phyloP scores from a whole-genome alignment of 192 early-diverging fungal genomes.

The Podochytrium sp. region DNA sequence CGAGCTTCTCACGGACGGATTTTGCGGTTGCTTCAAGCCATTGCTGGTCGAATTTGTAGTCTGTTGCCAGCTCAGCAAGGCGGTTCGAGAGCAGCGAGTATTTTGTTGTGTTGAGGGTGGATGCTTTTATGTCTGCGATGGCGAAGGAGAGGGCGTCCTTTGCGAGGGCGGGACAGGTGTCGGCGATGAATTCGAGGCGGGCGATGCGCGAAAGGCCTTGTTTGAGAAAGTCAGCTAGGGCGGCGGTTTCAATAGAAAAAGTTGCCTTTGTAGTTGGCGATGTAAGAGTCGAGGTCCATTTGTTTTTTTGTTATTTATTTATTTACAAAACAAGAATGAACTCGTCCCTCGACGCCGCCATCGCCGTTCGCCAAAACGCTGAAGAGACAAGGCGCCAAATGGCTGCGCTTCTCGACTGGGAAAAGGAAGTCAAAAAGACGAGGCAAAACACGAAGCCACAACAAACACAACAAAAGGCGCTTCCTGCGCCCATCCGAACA shows the following conservation, averaged over 20 bases:
- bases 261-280: conserved; percentile 68
- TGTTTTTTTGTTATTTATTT: no score
- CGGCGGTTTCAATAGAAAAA: no score
- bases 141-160: conserved; percentile 72
- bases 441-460: not conserved
- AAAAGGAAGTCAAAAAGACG: conserved; percentile 49
- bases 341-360: conserved; percentile 29
- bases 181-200: conserved; percentile 76
- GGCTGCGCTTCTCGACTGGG: conserved; percentile 49
- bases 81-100: conserved; percentile 57
- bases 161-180: conserved; percentile 65
- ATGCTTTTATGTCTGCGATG: conserved; percentile 55
- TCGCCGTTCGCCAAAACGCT: conserved; percentile 49
- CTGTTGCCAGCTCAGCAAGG: conserved; percentile 54
- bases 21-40: conserved; percentile 55
- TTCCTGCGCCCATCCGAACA: no score
- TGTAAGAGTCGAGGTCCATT: conserved; percentile 58
- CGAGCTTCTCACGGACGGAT: conserved; percentile 50
- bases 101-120: conserved; percentile 49
- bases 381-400: conserved; percentile 49
- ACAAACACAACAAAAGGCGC: not conserved
- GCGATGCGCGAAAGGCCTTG: conserved; percentile 74
- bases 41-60: conserved; percentile 45
- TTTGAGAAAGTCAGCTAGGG: no score
- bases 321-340: not conserved